phyloP scores from a whole-genome alignment of 768 basidiomycete genomes.

The Mycena rosella region DNA sequence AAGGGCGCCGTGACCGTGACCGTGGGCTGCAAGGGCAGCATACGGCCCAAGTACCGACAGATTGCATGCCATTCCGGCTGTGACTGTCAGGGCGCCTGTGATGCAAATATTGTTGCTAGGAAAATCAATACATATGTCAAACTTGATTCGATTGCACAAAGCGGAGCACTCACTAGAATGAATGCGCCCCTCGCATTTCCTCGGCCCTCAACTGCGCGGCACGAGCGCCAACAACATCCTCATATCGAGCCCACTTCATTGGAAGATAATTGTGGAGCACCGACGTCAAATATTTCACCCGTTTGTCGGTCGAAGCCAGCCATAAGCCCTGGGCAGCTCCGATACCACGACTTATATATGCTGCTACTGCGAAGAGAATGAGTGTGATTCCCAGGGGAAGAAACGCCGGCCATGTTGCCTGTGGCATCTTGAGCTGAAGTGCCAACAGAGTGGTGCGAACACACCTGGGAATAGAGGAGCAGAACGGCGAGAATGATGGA shows the following conservation, averaged over 20 bases:
- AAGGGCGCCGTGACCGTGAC: not conserved
- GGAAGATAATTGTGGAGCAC: constrained; percentile 28
- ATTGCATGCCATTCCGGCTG: constrained; percentile 16
- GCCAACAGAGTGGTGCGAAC: not conserved
- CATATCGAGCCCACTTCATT: constrained; percentile 21
- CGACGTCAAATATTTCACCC: constrained; percentile 26
- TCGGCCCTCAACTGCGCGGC: constrained; percentile 7
- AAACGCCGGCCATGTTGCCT: constrained; percentile 31
- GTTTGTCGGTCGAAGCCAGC: constrained; percentile 30
- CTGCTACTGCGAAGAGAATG: constrained; percentile 1
- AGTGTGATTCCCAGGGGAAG: constrained; percentile 22
- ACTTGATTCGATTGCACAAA: not conserved
- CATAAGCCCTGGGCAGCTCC: constrained; percentile 14
- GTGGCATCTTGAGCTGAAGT: not conserved
- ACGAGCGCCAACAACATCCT: constrained; percentile 10
- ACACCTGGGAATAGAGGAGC: constrained; percentile 21
- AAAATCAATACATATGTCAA: too few species aligned
- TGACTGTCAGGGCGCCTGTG: constrained; percentile 16
- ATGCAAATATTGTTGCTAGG: constrained; percentile 25
- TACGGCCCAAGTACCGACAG: constrained; percentile 30
- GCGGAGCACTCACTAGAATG: constrained; percentile 24
- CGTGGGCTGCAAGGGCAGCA: constrained; percentile 16
- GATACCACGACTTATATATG: constrained; percentile 17
- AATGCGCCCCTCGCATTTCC: constrained; percentile 26
- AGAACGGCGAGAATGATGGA: constrained; percentile 12